Evolutionary conservation across 257 asterid species (phyloP), one percentile per base, ranked within the genome.

Genomic region (Haberlea rhodopensis): DNA sequence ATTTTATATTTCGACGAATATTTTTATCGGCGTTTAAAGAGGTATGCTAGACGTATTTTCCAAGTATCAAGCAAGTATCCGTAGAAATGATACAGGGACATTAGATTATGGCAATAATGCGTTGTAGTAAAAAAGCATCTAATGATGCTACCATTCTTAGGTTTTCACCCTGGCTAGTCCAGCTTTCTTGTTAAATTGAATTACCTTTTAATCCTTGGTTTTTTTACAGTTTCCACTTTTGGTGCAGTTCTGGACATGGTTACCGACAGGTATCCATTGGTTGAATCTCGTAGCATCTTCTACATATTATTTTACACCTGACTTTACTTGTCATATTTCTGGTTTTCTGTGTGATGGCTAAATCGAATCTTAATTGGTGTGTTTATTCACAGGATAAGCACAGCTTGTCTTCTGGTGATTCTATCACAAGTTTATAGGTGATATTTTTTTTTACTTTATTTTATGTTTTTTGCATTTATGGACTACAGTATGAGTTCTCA

Each of bases 371-470:
- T 48, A 52, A 27, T 55, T 72, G 58, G 29, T 71, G n/a, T 65
- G 60, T 67, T 67, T 48, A 68, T 65, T 66, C 63, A 66, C 90
- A 90, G 97, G 83, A 84, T 92, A 74, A 92, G 99, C 83, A 92
- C 99, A 31, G 95, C 97, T 67, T 89, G 97, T 68, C 86, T 92
- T 55, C 82, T 92, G 78, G 96, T 89, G 56, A 87, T 92, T 71
- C 99, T 92, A 52, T 92, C 97, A 73, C 97, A 92, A 80, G 97
- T 92, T 71, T 92, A 89, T 73, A 80, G 97, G 97, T 90, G 70
- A 77, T 34, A 68, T 62, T 10, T 25, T 69, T 16, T 24, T 57
- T 20, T 54, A 54, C 66, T 66, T 15, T 70, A 29, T 63, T 40
- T 28, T 56, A 4, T 63, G 19, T 25, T 51, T n/a, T 19, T 67